Percentiles rank a stretch among this genome's conserved stretches.
phyloP scores from a whole-genome alignment of 306 rosid species.

The Rosa persica region DNA sequence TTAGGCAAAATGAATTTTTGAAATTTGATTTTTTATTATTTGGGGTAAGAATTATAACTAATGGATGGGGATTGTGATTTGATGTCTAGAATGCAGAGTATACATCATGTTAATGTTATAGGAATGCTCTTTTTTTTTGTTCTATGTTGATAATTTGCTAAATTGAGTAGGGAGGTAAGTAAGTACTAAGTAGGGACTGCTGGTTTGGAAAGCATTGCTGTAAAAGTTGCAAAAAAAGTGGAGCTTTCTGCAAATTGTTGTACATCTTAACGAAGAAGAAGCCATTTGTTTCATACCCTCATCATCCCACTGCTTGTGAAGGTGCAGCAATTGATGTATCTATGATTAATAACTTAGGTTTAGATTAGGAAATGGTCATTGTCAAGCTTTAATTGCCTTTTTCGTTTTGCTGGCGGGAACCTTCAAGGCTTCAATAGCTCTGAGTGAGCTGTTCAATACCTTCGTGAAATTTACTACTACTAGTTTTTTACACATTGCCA shows the following conservation, averaged over 20 bases:
- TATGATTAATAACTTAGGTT: background rate
- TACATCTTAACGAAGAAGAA: background rate
- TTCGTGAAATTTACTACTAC: too few relatives aligned
- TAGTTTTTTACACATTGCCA: background rate
- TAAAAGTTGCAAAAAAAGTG: background rate
- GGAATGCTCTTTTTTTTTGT: too few relatives aligned
- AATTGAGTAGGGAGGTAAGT: background rate
- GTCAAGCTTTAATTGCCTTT: background rate
- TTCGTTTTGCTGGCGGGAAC: background rate
- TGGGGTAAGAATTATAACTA: too few relatives aligned
- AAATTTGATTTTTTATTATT: too few relatives aligned
- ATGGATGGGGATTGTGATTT: too few relatives aligned
- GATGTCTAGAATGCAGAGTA: too few relatives aligned
- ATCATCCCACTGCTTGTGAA: background rate
- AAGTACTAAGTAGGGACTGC: background rate
- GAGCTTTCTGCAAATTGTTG: background rate
- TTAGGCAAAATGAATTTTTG: background rate
- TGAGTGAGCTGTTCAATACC: background rate
- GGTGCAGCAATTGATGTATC: background rate
- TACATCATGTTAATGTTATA: too few relatives aligned
- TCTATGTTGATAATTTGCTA: background rate
- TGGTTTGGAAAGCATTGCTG: background rate
- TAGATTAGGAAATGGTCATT: background rate
- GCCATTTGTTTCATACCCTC: background rate
- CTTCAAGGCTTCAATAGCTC: background rate